Evolutionary conservation across 139 green algal genomes (phyloP).

Genomic region (Yamagishiella unicocca): DNA sequence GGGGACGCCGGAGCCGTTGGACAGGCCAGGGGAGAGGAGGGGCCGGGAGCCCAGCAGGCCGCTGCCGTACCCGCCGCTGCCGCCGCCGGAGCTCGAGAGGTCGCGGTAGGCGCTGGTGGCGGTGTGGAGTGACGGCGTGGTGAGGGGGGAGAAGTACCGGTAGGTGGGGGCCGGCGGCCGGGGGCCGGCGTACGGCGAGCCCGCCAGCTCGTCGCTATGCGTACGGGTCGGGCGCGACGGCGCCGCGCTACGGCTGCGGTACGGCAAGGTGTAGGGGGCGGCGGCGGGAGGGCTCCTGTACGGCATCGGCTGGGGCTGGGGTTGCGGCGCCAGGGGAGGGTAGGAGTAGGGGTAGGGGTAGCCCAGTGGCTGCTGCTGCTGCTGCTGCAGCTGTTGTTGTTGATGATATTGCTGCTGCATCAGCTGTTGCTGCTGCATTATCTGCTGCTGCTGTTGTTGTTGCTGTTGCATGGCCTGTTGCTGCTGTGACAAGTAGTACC

Average conservation of each 20-base stretch:
- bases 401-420: neutral
- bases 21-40: too few species aligned
- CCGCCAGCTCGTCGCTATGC: neutral
- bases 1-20: neutral
- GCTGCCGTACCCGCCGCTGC: too few species aligned
- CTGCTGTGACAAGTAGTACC: neutral
- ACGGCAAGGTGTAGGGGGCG: neutral
- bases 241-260: neutral
- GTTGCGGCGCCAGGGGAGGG: neutral
- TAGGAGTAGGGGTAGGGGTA: slow-evolving; percentile 2
- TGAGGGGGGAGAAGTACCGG: slow-evolving; percentile 15
- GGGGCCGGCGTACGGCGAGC: neutral
- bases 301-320: neutral
- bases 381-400: neutral
- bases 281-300: neutral
- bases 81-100: too few species aligned
- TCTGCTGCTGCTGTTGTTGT: too few species aligned
- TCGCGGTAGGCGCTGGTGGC: neutral
- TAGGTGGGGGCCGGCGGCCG: neutral
- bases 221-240: neutral
- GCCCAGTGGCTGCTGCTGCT: neutral
- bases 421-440: neutral
- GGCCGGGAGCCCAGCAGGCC: too few species aligned
- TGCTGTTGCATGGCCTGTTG: neutral
- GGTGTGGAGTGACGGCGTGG: neutral